Base-by-base conservation (phyloP, 495 filamentous ascomycete species). In the Penicillium macrosclerotiorum region DNA sequence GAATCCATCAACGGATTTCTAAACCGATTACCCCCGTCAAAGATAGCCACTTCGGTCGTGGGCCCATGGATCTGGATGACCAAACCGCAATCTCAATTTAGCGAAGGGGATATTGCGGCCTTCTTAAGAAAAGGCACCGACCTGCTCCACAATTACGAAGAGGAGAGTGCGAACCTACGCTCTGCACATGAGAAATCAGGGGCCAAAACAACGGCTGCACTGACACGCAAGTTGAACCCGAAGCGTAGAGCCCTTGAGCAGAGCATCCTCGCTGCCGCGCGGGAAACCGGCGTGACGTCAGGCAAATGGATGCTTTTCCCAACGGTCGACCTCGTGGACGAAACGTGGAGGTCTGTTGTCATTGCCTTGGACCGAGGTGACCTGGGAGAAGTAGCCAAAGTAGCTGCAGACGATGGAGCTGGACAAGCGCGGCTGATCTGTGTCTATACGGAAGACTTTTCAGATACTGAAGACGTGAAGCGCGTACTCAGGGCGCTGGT, bases 291-390 rank as follows among this genome's bases (percentile, higher is more conserved):
- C n/a, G 73, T 79, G 13, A 74, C 71, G n/a, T 63, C 65, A n/a
- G 86, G 86, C 30, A 90, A 89, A 63, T 94, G 90, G 90, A 88
- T 95, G 86, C 53, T 95, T n/a, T 90, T 90, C 55, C 78, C 80
- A 2, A 52, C 64, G 3, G 46, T 62, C 5, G 63, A 70, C 2
- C 54, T 76, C n/a, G 77, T 90, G 8, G 78, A 89, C 57, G 59
- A 66, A 3, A 48, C 73, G 9, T 95, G 89, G 89, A 65, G 53
- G 2, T 65, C 64, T 13, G 65, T 95, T 3, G 85, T 79, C 4
- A 71, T 65, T 12, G 87, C 79, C 0, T 83, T 85, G 16, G 73
- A 75, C 12, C 65, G 76, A 13, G 81, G 83, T 30, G 75, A 83
- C 37, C 71, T 94, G 3, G 88, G 88, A 0, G 72, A 79, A 18